Conservation (phyloP, 1,284 basidiomycete genomes). For the Austroboletus niveus region DNA sequence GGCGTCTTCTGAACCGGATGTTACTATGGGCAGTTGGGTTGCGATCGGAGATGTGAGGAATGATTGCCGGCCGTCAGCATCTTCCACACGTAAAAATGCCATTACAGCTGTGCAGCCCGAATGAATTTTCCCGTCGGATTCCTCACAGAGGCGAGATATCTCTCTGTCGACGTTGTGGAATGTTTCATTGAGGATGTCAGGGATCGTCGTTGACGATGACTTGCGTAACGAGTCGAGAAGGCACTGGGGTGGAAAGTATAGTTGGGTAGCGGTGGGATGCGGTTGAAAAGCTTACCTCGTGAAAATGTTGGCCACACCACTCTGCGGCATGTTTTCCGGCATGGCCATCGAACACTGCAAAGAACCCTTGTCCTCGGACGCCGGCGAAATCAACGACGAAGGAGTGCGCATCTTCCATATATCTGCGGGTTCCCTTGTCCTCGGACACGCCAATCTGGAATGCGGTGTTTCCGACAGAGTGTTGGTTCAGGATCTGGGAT, state of each 20-base stretch:
- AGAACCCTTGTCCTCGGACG: slow-evolving; percentile 93
- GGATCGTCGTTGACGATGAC: slow-evolving; percentile 60
- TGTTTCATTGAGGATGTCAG: slow-evolving; percentile 89
- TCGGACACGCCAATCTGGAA: slow-evolving; percentile 89
- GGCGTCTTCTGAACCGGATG: slow-evolving; percentile 28
- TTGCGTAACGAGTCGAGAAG: slow-evolving; percentile 52
- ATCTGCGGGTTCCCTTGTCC: slow-evolving; percentile 87
- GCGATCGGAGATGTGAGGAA: slow-evolving; percentile 44
- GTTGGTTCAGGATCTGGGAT: slow-evolving; percentile 54
- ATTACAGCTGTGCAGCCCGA: slow-evolving; percentile 98
- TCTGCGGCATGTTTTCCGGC: slow-evolving; percentile 98
- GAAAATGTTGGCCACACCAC: slow-evolving; percentile 97
- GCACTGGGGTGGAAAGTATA: slow-evolving; percentile 39
- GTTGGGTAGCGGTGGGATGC: background rate
- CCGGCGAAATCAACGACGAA: slow-evolving; percentile 93
- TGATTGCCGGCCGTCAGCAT: slow-evolving; percentile 64
- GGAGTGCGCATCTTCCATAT: slow-evolving; percentile 98
- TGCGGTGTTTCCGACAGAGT: slow-evolving; percentile 54
- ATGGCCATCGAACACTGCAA: slow-evolving; percentile 98
- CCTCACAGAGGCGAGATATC: slow-evolving; percentile 80
- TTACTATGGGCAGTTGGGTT: slow-evolving; percentile 20
- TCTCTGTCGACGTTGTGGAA: slow-evolving; percentile 89
- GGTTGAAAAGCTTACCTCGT: slow-evolving; percentile 57
- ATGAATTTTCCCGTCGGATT: slow-evolving; percentile 86
- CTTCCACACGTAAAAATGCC: slow-evolving; percentile 95